Evolutionary conservation across 352 stramenopile species (phyloP).

Genomic region (Pythium sukuiense): DNA sequence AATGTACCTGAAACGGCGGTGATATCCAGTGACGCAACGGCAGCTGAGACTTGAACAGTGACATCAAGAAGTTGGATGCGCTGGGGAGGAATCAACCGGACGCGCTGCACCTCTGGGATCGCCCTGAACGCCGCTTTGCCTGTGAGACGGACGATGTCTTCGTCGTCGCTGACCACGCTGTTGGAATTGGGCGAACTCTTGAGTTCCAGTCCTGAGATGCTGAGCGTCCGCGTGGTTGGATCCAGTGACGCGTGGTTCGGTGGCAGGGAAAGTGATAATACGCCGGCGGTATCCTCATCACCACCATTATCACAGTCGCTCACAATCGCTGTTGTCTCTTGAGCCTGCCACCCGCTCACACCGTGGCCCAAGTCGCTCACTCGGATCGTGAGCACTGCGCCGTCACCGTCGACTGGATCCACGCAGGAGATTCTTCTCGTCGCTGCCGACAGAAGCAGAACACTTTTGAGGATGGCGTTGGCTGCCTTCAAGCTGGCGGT

Average conservation of each 20-base stretch:
- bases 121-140: constrained; percentile 14
- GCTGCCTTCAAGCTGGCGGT: background rate
- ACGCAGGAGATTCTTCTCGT: background rate
- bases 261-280: background rate
- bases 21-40: background rate
- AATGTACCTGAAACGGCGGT: constrained; percentile 29
- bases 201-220: constrained; percentile 5
- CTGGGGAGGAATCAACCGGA: constrained; percentile 17
- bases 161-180: background rate
- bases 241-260: constrained; percentile 6
- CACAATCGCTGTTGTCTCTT: background rate
- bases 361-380: constrained; percentile 19
- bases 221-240: background rate
- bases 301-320: background rate
- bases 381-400: constrained; percentile 4
- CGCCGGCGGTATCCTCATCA: background rate
- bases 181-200: background rate
- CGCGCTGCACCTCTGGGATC: constrained; percentile 25
- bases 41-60: constrained; percentile 1
- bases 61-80: constrained; percentile 20
- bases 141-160: background rate
- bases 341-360: background rate
- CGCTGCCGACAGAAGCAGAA: background rate
- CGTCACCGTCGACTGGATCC: background rate
- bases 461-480: constrained; percentile 5